These are phyloP conservation scores for Setomelanomma holmii DNA, from an alignment of 2,329 filamentous ascomycete genomes.

Conservation along the genomic window DNA sequence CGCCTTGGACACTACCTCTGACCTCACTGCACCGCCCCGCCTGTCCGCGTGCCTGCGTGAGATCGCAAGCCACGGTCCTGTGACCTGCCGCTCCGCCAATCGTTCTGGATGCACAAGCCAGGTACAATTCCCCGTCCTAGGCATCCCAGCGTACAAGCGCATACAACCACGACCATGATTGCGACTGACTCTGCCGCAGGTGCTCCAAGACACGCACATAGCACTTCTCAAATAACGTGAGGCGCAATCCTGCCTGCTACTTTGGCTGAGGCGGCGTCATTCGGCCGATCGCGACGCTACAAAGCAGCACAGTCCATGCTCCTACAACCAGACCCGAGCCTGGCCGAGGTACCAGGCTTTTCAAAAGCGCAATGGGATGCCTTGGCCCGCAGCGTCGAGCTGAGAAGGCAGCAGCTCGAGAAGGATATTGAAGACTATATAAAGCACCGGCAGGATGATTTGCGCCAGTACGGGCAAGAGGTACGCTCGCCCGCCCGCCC, in stretches of 20 bases:
- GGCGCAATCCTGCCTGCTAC: slow-evolving; percentile 10
- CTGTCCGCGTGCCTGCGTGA: neutral
- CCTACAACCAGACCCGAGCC: slow-evolving; percentile 35
- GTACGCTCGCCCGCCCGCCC: slow-evolving; percentile 19
- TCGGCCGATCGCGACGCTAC: slow-evolving; percentile 17
- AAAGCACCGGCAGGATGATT: slow-evolving; percentile 40
- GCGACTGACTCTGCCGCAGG: slow-evolving; percentile 24
- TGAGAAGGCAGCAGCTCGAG: slow-evolving; percentile 46
- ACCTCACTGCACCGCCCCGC: neutral
- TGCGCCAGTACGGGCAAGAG: slow-evolving; percentile 41
- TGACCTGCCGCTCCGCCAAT: slow-evolving; percentile 26
- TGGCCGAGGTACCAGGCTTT: slow-evolving; percentile 44
- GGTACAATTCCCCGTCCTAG: slow-evolving; percentile 25
- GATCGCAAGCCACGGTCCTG: slow-evolving; percentile 12
- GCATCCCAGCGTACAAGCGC: slow-evolving; percentile 7
- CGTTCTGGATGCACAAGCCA: slow-evolving; percentile 41
- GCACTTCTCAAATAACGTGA: slow-evolving; percentile 6
- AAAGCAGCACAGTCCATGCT: slow-evolving; percentile 33
- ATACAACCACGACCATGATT: neutral
- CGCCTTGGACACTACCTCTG: neutral
- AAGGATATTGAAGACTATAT: slow-evolving; percentile 45
- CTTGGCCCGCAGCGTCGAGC: slow-evolving; percentile 43
- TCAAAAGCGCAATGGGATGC: slow-evolving; percentile 39
- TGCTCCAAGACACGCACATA: slow-evolving; percentile 4
- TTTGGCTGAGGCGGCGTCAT: slow-evolving; percentile 22